Conservation (phyloP, 1,139 yeast species). For the Nakaseomyces kungkrabaensis region DNA sequence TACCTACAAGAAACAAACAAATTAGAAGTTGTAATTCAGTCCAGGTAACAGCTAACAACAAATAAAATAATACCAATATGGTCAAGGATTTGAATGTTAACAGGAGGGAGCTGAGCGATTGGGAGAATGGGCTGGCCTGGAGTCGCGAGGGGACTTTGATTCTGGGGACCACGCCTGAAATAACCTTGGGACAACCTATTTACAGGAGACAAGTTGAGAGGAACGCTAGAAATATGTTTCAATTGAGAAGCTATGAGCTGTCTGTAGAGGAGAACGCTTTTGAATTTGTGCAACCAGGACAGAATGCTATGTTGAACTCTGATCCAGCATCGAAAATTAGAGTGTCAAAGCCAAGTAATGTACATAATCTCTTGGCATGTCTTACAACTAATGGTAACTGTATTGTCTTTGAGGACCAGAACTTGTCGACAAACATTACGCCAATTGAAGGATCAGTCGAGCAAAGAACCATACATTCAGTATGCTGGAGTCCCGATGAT, state of each 20-base stretch:
- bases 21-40: not conserved
- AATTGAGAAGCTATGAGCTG: conserved; percentile 14
- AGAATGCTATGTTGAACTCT: conserved; percentile 21
- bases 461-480: conserved; percentile 22
- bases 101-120: conserved; percentile 24
- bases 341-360: conserved; percentile 17
- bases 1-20: no score
- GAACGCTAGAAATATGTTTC: conserved; percentile 20
- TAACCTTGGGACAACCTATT: conserved; percentile 23
- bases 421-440: conserved; percentile 16
- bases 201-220: conserved; percentile 14
- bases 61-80: conserved; percentile 1
- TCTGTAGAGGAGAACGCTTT: conserved; percentile 17
- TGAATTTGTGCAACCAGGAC: conserved; percentile 19
- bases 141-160: conserved; percentile 24
- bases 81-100: conserved; percentile 21
- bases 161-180: conserved; percentile 21
- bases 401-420: conserved; percentile 12
- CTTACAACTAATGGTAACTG: conserved; percentile 27
- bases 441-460: conserved; percentile 9
- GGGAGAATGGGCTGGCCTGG: conserved; percentile 24
- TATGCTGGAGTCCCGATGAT: conserved; percentile 24
- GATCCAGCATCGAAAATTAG: conserved; percentile 22
- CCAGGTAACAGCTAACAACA: not conserved
- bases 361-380: conserved; percentile 15